Base-by-base conservation (phyloP, 2,329 filamentous ascomycete species). In the Juglanconis sp. region DNA sequence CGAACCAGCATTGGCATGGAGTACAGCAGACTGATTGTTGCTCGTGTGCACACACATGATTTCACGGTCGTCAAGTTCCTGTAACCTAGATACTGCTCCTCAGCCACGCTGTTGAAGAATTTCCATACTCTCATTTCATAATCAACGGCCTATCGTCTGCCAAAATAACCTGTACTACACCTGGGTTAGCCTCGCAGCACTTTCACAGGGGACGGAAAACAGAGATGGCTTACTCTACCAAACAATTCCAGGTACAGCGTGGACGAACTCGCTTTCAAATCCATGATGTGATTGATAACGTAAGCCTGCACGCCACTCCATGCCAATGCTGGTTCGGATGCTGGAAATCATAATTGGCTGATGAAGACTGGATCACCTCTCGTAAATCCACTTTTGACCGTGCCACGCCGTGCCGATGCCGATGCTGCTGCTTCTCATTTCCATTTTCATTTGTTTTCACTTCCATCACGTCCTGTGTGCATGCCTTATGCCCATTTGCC, bases 401-500 rank as follows among this genome's bases (percentile, higher is more conserved):
- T 11, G 47, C 17, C 35, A n/a, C n/a, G 31, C n/a, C 46, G 47
- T 40, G 24, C 38, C 32, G 8, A 15, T 42, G 31, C 35, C 5
- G 24, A 17, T 51, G 15, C 31, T 24, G 38, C 53, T 31, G 24
- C 6, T 30, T 36, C 32, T 40, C 6, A 38, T 44, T 44, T 30
- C 35, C 13, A 47, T 5, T 31, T 42, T 44, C n/a, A 34, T 36
- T 40, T 1, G n/a, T 30, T 15, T 44, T 46, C 13, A 5, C 24
- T 32, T 44, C 31, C 8, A 32, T 17, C 32, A 6, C 30, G 9
- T 32, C 24, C n/a, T 11, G 30, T 10, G 6, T 32, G 34, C 11
- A 7, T 36, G 32, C 42, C 30, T 69, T 65, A 79, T 13, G 78
- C 79, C 79, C 79, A 82, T 64, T 81, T 81, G 6, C 79, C 79